phyloP scores from a whole-genome alignment of 768 basidiomycete species.

The Rhodosporidiobolus sp. region DNA sequence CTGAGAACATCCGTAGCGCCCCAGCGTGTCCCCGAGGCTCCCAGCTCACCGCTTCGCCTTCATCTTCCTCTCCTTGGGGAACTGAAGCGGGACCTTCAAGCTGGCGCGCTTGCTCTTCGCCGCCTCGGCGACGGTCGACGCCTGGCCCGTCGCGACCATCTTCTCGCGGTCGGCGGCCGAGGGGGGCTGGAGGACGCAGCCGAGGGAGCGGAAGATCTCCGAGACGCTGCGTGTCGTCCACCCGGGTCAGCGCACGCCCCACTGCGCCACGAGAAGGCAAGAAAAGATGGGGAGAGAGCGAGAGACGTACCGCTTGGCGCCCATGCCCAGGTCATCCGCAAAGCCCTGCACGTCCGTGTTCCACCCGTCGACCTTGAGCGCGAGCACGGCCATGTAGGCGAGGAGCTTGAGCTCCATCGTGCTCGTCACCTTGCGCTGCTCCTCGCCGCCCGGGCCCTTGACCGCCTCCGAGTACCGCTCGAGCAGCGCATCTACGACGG shows the following conservation, averaged over 20 bases:
- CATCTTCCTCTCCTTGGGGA: conserved; percentile 62
- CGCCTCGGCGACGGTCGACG: conserved; percentile 40
- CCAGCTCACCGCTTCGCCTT: conserved; percentile 23
- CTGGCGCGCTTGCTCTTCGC: conserved; percentile 68
- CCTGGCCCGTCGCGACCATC: conserved; percentile 64
- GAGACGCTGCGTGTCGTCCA: conserved; percentile 54
- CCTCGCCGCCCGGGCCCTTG: conserved; percentile 5
- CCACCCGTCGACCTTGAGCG: conserved; percentile 73
- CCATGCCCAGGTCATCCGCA: conserved; percentile 70
- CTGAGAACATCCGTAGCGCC: neutral
- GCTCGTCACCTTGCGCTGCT: conserved; percentile 60
- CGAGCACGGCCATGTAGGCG: conserved; percentile 75
- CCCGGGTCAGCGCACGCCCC: conserved; percentile 15
- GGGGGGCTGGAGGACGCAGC: conserved; percentile 46
- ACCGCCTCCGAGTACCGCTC: conserved; percentile 69
- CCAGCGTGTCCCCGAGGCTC: neutral
- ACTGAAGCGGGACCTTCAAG: conserved; percentile 70
- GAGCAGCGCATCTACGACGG: conserved; percentile 70
- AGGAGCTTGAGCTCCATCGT: conserved; percentile 68
- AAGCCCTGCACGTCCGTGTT: conserved; percentile 65
- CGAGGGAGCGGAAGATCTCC: conserved; percentile 71
- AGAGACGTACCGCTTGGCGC: conserved; percentile 60
- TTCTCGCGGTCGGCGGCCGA: conserved; percentile 61
- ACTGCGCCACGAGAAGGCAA: neutral
- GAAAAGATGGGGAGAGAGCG: neutral